Evolutionary conservation across 1,139 yeast genomes (phyloP).

Genomic region (Sugiyamaella japonica): DNA sequence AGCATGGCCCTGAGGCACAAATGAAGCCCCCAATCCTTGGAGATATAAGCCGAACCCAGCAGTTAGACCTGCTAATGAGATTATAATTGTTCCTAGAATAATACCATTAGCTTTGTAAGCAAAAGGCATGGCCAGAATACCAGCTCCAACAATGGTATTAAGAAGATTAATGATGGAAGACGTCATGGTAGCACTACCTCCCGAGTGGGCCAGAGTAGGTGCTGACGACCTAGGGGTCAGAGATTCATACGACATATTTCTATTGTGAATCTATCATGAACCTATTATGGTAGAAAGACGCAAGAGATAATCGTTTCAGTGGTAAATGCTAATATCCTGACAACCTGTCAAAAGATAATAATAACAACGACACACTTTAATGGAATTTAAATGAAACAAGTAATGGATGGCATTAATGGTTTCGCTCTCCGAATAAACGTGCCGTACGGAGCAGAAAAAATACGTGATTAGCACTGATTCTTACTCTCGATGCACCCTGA

Average conservation of each 20-base stretch:
- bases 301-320: not conserved
- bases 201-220: conserved; percentile 2
- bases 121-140: conserved; percentile 87
- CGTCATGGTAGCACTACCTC: conserved; percentile 30
- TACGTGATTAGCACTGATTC: conserved; percentile 12
- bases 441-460: conserved; percentile 6
- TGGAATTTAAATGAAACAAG: not conserved
- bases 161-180: conserved; percentile 41
- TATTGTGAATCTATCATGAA: not conserved
- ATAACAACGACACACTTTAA: not conserved
- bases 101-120: conserved; percentile 88
- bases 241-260: conserved; percentile 14
- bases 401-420: not conserved
- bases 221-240: conserved; percentile 8
- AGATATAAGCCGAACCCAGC: conserved; percentile 79
- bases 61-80: conserved; percentile 71
- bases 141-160: conserved; percentile 63
- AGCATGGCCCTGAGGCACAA: conserved; percentile 70
- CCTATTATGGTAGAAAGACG: not conserved
- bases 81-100: conserved; percentile 61
- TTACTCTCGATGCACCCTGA: conserved; percentile 13
- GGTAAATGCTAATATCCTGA: not conserved
- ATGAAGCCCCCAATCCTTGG: conserved; percentile 72
- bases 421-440: conserved; percentile 13
- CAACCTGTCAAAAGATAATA: not conserved